A percentile compares a stretch with the other conserved stretches of the same genome.
Evolutionary conservation across 345 rosid genomes (phyloP).

Genomic region (Hevea brasiliensis): DNA sequence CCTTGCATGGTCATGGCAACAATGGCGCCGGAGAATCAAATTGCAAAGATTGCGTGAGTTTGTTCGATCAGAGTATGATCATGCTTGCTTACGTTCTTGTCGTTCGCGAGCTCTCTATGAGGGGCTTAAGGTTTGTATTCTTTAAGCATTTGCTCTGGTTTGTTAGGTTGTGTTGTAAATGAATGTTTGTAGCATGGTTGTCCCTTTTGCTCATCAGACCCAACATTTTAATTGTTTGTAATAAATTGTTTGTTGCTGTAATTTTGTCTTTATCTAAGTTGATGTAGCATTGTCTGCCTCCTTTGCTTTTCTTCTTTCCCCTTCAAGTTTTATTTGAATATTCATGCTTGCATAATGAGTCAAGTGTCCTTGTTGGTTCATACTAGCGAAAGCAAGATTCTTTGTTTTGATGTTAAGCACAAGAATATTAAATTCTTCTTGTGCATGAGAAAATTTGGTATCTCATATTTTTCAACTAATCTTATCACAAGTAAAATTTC

Average conservation of each 20-base stretch:
- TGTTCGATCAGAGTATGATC: slow-evolving; percentile 98
- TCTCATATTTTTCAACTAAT: not conserved
- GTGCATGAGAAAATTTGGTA: not conserved
- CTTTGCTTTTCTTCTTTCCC: not conserved
- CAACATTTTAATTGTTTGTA: not conserved
- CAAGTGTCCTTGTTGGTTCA: too few relatives aligned
- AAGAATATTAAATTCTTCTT: too few relatives aligned
- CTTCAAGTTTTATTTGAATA: not conserved
- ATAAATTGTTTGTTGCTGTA: not conserved
- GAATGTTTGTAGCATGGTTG: not conserved
- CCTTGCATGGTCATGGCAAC: slow-evolving; percentile 99
- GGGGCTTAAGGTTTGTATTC: slow-evolving; percentile 84
- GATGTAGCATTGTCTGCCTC: not conserved
- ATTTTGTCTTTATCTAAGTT: not conserved
- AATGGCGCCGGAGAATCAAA: slow-evolving; percentile 81
- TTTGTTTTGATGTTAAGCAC: too few relatives aligned
- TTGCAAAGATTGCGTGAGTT: slow-evolving; percentile 90
- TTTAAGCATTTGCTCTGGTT: not conserved
- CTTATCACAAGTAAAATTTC: too few relatives aligned
- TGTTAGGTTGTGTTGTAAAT: not conserved
- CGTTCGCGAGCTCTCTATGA: slow-evolving; percentile 99
- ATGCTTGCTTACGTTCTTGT: slow-evolving; percentile 96
- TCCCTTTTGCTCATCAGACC: not conserved
- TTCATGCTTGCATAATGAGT: not conserved
- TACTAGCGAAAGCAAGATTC: too few relatives aligned